Base-by-base conservation (phyloP, 1,284 basidiomycete genomes). In the Boletellus dicymbophilus region DNA sequence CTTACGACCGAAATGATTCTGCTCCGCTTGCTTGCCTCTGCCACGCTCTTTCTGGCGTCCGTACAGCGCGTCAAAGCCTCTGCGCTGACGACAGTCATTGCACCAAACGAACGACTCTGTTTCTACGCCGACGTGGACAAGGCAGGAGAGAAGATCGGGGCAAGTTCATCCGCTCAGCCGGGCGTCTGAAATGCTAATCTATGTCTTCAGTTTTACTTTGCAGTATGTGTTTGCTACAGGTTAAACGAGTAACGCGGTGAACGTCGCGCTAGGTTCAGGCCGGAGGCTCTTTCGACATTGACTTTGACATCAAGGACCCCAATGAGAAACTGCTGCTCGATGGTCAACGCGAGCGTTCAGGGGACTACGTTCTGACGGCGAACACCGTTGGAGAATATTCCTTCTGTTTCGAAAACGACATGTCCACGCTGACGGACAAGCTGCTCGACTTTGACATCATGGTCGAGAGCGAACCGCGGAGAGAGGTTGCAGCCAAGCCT, bases 331-430 rank as follows among this genome's bases (percentile, higher is more conserved):
- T 95, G 40, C 71, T 99, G 33, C 81, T 98, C 38, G 88, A 94
- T 48, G 97, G 94, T 48, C 71, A 81, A 58, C 84, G 87, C 37
- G 95, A 98, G 65, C 85, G 93, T 30, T 95, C 98, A 65, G 94
- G 96, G 37, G 97, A 99, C 80, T 98, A 89, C 65, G 93, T 99
- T 55, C 85, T 99, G 58, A 99, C 97, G 6, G 96, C 93, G 13
- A 95, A 98, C 72, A 81, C 82, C 31, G 81, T 89, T 49, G 96
- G 96, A 62, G 97, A 99, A 79, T 98, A 98, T 72, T 77, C 93
- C 3, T 99, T 99, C 76, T 99, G 97, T 76, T 98, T 99, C 68
- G 90, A 95, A 67, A 99, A 99, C 72, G 93, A 96, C 74, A 92
- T 93, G 83, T 92, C 88, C 10, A 92, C 90, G 5, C 79, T 95